These are phyloP conservation scores for Beauveria brongniartii DNA, from an alignment of 2,329 filamentous ascomycete genomes.

Conservation along the genomic window DNA sequence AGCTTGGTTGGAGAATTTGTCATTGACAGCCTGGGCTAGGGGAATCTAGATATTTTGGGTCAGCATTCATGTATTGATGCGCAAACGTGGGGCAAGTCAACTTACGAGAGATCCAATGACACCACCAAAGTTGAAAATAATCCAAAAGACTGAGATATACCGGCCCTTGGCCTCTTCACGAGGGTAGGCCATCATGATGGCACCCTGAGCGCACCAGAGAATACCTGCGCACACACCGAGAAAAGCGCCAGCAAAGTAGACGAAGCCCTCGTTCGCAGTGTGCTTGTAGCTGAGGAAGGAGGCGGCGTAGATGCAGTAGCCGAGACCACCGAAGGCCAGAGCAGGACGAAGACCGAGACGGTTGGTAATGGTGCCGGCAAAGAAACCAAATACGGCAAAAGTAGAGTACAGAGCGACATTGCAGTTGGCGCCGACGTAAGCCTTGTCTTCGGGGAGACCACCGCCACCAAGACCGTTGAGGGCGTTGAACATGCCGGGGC, in stretches of 20 bases:
- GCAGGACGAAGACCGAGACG: slow-evolving; percentile 61
- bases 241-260: slow-evolving; percentile 67
- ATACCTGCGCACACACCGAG: slow-evolving; percentile 73
- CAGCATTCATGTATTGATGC: background rate
- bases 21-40: slow-evolving; percentile 64
- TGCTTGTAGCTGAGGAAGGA: slow-evolving; percentile 65
- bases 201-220: slow-evolving; percentile 75
- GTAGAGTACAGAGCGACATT: slow-evolving; percentile 64
- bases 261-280: slow-evolving; percentile 59
- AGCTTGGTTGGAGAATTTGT: slow-evolving; percentile 34
- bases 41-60: slow-evolving; percentile 42
- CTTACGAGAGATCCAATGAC: slow-evolving; percentile 67
- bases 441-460: slow-evolving; percentile 33
- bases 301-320: slow-evolving; percentile 68
- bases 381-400: slow-evolving; percentile 59
- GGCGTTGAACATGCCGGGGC: slow-evolving; percentile 67
- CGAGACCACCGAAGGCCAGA: slow-evolving; percentile 63
- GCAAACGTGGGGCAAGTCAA: slow-evolving; percentile 1
- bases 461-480: slow-evolving; percentile 57
- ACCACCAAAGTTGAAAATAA: slow-evolving; percentile 87
- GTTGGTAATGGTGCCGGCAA: slow-evolving; percentile 73
- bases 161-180: slow-evolving; percentile 73
- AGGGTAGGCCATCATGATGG: slow-evolving; percentile 87
- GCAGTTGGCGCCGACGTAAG: slow-evolving; percentile 27
- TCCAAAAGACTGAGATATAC: slow-evolving; percentile 89